Conservation (phyloP, 495 filamentous ascomycete species). For the Oleoguttula mirabilis region DNA sequence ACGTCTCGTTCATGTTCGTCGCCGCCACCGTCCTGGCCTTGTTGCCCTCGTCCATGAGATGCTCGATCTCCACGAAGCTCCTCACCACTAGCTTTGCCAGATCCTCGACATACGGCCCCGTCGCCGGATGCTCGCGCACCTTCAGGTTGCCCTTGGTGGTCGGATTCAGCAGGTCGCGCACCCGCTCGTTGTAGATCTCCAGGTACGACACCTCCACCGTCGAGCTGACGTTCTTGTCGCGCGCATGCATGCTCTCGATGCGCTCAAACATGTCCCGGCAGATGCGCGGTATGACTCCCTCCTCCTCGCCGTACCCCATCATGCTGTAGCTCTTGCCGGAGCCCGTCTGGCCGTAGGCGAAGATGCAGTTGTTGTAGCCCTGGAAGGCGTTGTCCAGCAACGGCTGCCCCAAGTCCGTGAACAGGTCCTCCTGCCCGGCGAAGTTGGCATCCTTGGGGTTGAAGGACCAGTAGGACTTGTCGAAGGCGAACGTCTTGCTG, state of each 20-base stretch:
- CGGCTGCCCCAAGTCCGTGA: slow-evolving; percentile 75
- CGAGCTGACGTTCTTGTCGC: slow-evolving; percentile 67
- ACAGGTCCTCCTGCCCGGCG: slow-evolving; percentile 82
- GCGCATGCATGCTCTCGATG: slow-evolving; percentile 56
- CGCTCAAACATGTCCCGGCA: slow-evolving; percentile 94
- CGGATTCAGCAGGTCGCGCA: slow-evolving; percentile 91
- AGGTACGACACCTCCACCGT: slow-evolving; percentile 98
- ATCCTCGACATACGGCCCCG: slow-evolving; percentile 96
- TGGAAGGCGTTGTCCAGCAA: slow-evolving; percentile 96
- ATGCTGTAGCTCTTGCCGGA: slow-evolving; percentile 98
- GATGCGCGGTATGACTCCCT: slow-evolving; percentile 94
- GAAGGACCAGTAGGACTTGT: slow-evolving; percentile 97
- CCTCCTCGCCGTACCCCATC: slow-evolving; percentile 98
- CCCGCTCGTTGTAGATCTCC: slow-evolving; percentile 98
- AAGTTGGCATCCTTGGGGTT: slow-evolving; percentile 67
- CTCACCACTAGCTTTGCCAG: slow-evolving; percentile 95
- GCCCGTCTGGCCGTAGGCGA: slow-evolving; percentile 97
- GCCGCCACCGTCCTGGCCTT: slow-evolving; percentile 96
- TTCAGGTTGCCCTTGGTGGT: slow-evolving; percentile 93
- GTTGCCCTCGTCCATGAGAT: slow-evolving; percentile 98
- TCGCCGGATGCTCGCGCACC: slow-evolving; percentile 94
- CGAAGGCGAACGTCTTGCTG: slow-evolving; percentile 85
- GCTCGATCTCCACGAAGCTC: slow-evolving; percentile 88
- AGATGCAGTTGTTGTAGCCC: slow-evolving; percentile 99
- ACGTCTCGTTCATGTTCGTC: slow-evolving; percentile 99